phyloP scores from a whole-genome alignment of 306 rosid species.

The Begonia loranthoides region DNA sequence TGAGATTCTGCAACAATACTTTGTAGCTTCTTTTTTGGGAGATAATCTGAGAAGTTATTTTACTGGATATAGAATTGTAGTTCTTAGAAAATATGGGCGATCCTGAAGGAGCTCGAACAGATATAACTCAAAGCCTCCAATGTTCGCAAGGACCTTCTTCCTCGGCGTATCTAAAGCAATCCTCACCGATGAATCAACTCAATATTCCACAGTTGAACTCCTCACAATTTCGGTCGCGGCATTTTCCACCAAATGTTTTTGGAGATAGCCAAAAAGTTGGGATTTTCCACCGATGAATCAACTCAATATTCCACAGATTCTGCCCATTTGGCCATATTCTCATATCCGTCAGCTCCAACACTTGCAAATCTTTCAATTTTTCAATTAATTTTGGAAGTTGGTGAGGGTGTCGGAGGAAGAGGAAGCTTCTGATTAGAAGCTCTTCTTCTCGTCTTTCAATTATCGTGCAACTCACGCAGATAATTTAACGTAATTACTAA shows the following conservation, averaged over 20 bases:
- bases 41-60: background rate
- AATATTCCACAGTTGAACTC: constrained; percentile 41
- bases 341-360: too few species aligned
- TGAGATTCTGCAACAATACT: too few species aligned
- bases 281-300: constrained; percentile 65
- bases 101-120: constrained; percentile 43
- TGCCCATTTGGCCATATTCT: constrained; percentile 78
- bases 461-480: too few species aligned
- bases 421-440: too few species aligned
- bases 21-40: background rate
- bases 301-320: constrained; percentile 84
- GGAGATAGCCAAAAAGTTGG: constrained; percentile 42
- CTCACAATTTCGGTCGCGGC: constrained; percentile 48
- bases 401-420: too few species aligned
- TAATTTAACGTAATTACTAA: too few species aligned
- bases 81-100: constrained; percentile 43
- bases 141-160: constrained; percentile 50
- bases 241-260: constrained; percentile 29
- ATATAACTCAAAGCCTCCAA: constrained; percentile 53
- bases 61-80: background rate
- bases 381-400: too few species aligned
- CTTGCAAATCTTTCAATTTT: too few species aligned
- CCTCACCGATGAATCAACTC: constrained; percentile 47
- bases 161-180: constrained; percentile 42
- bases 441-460: too few species aligned